A percentile compares a stretch with the other conserved stretches of the same genome.
Evolutionary conservation across 768 basidiomycete genomes (phyloP).

Genomic region (Steccherinum ochraceum): DNA sequence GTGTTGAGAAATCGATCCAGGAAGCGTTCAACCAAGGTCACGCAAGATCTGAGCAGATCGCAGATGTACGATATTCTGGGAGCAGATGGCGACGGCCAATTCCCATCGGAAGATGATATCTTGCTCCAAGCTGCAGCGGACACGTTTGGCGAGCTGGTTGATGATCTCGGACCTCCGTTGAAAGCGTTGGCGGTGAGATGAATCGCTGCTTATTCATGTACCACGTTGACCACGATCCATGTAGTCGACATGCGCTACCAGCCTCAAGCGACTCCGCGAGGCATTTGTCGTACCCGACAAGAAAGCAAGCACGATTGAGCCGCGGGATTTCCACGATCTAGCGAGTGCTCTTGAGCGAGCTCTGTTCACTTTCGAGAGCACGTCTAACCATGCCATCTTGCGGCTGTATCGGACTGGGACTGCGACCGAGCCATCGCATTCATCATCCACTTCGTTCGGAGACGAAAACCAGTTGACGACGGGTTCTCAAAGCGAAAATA

Average conservation of each 20-base stretch:
- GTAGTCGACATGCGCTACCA: slow-evolving; percentile 54
- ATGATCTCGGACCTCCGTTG: slow-evolving; percentile 74
- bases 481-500: slow-evolving; percentile 65
- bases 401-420: slow-evolving; percentile 50
- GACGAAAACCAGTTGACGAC: slow-evolving; percentile 32
- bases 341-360: slow-evolving; percentile 64
- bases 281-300: slow-evolving; percentile 48
- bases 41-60: neutral
- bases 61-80: neutral
- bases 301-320: slow-evolving; percentile 28
- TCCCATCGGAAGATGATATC: slow-evolving; percentile 26
- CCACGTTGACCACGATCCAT: neutral
- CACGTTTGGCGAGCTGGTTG: slow-evolving; percentile 74
- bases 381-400: slow-evolving; percentile 78
- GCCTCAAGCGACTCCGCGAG: slow-evolving; percentile 57
- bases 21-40: neutral
- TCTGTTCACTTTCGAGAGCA: slow-evolving; percentile 69
- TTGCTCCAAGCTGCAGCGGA: slow-evolving; percentile 57
- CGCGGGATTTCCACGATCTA: slow-evolving; percentile 59
- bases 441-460: slow-evolving; percentile 17
- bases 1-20: slow-evolving; percentile 19
- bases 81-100: slow-evolving; percentile 17
- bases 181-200: slow-evolving; percentile 59
- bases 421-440: slow-evolving; percentile 13
- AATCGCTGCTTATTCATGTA: too few relatives aligned